Conservation (phyloP, 306 rosid species). For the Vigna nakashimae region DNA sequence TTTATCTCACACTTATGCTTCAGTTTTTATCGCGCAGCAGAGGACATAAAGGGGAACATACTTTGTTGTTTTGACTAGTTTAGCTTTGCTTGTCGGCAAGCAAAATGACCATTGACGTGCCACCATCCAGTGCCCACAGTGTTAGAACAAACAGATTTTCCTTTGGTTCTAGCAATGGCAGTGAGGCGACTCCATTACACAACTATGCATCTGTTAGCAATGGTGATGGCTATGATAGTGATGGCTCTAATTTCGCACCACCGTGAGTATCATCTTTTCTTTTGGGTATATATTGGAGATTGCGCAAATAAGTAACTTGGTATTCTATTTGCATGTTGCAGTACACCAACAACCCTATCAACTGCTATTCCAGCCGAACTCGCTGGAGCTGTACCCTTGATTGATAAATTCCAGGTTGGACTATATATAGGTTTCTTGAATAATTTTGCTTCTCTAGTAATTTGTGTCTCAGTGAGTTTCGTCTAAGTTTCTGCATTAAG, state of each 20-base stretch:
- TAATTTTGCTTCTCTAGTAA: neutral
- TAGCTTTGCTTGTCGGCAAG: conserved; percentile 30
- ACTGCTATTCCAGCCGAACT: conserved; percentile 84
- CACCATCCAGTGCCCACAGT: conserved; percentile 65
- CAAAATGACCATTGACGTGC: conserved; percentile 73
- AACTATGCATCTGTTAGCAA: conserved; percentile 52
- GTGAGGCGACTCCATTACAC: conserved; percentile 61
- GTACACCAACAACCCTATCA: conserved; percentile 79
- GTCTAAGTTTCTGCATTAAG: conserved; percentile 28
- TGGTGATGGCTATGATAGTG: conserved; percentile 80
- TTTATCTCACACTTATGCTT: conserved; percentile 18
- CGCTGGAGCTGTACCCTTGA: conserved; percentile 87
- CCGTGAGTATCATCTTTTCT: conserved; percentile 59
- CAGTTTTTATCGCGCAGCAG: conserved; percentile 33
- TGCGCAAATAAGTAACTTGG: neutral
- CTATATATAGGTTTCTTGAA: conserved; percentile 1
- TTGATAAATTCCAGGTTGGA: conserved; percentile 83
- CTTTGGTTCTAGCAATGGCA: conserved; percentile 70
- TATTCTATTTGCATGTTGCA: conserved; percentile 43
- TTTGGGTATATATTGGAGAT: conserved; percentile 5
- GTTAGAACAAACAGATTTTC: conserved; percentile 68
- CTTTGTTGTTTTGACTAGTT: conserved; percentile 43
- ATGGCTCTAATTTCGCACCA: conserved; percentile 77
- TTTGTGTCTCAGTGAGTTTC: conserved; percentile 26
- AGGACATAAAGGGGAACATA: conserved; percentile 26